Conservation (phyloP, 2,329 filamentous ascomycete genomes). For the Sporothrix curviconia region DNA sequence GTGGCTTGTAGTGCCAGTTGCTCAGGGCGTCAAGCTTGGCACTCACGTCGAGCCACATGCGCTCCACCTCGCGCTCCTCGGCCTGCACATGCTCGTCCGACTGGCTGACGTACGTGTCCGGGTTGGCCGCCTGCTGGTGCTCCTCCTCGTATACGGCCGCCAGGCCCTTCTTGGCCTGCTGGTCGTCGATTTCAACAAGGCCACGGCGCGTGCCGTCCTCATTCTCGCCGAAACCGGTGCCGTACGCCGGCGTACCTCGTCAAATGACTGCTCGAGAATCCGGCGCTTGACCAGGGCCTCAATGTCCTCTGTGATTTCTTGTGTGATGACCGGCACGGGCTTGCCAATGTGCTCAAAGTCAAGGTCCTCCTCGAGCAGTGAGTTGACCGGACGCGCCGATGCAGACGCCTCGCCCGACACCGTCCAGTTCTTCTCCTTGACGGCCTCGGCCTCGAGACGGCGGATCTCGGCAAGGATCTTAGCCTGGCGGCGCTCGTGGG, state of each 20-base stretch:
- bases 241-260: slow-evolving; percentile 75
- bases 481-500: slow-evolving; percentile 80
- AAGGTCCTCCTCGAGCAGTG: slow-evolving; percentile 85
- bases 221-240: slow-evolving; percentile 53
- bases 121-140: slow-evolving; percentile 70
- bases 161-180: slow-evolving; percentile 77
- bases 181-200: slow-evolving; percentile 75
- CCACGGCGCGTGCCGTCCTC: slow-evolving; percentile 53
- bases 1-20: slow-evolving; percentile 94
- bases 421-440: slow-evolving; percentile 87
- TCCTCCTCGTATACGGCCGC: slow-evolving; percentile 94
- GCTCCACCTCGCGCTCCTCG: slow-evolving; percentile 76
- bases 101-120: slow-evolving; percentile 70
- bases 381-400: slow-evolving; percentile 77
- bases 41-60: slow-evolving; percentile 74
- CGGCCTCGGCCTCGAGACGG: slow-evolving; percentile 78
- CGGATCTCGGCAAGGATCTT: slow-evolving; percentile 87
- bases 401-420: slow-evolving; percentile 82
- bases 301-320: slow-evolving; percentile 82
- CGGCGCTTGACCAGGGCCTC: slow-evolving; percentile 91
- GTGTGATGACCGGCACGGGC: slow-evolving; percentile 87
- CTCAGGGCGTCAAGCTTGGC: slow-evolving; percentile 80
- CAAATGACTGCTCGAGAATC: slow-evolving; percentile 83
- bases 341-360: slow-evolving; percentile 96
- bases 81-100: slow-evolving; percentile 75